Conservation (phyloP, 1,284 basidiomycete genomes). For the Boletellus deceptivus region DNA sequence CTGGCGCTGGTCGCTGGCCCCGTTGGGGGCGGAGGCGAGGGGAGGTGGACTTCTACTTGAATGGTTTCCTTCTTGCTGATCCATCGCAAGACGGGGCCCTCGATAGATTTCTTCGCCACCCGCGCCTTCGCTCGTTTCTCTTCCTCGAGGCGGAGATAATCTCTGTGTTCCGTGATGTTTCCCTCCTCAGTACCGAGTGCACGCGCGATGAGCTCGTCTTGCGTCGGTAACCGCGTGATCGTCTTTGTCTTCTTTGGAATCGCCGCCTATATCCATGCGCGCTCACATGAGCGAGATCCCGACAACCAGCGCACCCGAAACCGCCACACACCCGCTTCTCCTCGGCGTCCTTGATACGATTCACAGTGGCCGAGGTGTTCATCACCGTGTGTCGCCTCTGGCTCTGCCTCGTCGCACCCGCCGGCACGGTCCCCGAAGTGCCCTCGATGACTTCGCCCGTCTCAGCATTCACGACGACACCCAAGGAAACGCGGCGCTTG, state of each 20-base stretch:
- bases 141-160: conserved; percentile 77
- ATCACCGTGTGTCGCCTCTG: conserved; percentile 61
- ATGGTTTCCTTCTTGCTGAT: conserved; percentile 63
- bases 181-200: conserved; percentile 85
- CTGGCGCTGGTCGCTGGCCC: conserved; percentile 5
- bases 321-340: conserved; percentile 51
- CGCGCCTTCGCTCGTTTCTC: conserved; percentile 73
- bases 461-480: conserved; percentile 52
- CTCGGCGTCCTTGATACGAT: conserved; percentile 59
- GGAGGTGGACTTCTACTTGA: conserved; percentile 25
- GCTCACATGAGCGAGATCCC: conserved; percentile 4
- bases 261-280: conserved; percentile 44
- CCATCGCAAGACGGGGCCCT: conserved; percentile 75
- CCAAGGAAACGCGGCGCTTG: conserved; percentile 54
- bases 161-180: conserved; percentile 74
- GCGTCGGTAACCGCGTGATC: conserved; percentile 55
- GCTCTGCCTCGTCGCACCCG: conserved; percentile 54
- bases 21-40: conserved; percentile 7
- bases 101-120: conserved; percentile 56
- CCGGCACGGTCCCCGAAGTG: conserved; percentile 8
- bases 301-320: neutral
- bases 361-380: conserved; percentile 62
- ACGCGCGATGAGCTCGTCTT: conserved; percentile 76
- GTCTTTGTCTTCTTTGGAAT: conserved; percentile 60
- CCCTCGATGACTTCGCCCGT: conserved; percentile 51